Evolutionary conservation across 306 rosid genomes (phyloP), one percentile per base, ranked within the genome.

Genomic region (Trifolium subterraneum): DNA sequence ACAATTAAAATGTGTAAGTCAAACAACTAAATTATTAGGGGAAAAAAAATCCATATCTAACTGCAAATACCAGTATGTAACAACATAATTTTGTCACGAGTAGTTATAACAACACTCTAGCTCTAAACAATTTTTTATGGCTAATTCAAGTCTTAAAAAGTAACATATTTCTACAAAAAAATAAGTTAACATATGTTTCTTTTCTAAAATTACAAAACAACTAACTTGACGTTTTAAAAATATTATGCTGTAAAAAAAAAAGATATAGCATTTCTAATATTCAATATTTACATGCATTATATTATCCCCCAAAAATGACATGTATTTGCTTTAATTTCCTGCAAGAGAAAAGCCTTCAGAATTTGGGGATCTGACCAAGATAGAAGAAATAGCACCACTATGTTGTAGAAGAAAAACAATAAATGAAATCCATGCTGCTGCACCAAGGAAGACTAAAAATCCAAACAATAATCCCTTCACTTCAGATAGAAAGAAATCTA

Each of bases 401-500:
- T 84, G 88, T 51, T 60, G 68, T 19, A 84, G 56, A 42, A 84
- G 65, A 66, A 81, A 84, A 19, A 38, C 72, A 70, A 84, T 84
- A 36, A 84, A 84, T 20, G 79, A 20, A 64, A 84, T 23, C 88
- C 88, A 84, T 39, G 83, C 78, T 51, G 51, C 38, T 33, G 82
- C 77, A 10, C 85, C 62, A 74, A 78, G 23, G 54, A 60, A 80
- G 29, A 84, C 83, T 36, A 80, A 23, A 41, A 81, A 74, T 35
- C 85, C 87, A 74, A 64, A 84, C n/a, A 80, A 18, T 0, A 74
- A 1, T 48, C 87, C 87, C 36, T 81, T 67, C 61, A 81, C 81
- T 84, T 84, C 87, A 15, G 77, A 79, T 16, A 84, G 76, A 52
- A 84, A 74, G 85, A 84, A 84, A 52, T 78, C 81, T 66, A 84